These are phyloP conservation scores for Lipomyces orientalis DNA, from an alignment of 805 yeast genomes.

Conservation along the genomic window DNA sequence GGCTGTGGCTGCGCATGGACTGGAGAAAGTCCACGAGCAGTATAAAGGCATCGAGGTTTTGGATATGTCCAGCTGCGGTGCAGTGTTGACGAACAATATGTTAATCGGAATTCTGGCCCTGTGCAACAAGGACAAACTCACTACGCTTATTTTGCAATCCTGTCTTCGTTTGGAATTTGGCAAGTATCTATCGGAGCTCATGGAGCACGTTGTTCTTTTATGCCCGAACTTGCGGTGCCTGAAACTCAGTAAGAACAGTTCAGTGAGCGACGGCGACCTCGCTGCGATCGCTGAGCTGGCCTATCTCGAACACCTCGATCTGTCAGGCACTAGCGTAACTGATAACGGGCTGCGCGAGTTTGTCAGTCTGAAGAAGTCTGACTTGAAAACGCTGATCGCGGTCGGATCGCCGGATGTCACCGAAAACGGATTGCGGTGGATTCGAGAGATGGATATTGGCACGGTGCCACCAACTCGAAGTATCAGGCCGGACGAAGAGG, in stretches of 20 bases:
- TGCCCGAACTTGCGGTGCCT: slow-evolving; percentile 21
- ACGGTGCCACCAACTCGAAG: not conserved
- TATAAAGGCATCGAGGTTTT: slow-evolving; percentile 25
- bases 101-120: slow-evolving; percentile 16
- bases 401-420: slow-evolving; percentile 26
- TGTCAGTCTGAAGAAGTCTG: not conserved
- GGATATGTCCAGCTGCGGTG: slow-evolving; percentile 25
- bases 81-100: slow-evolving; percentile 23
- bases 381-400: slow-evolving; percentile 16
- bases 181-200: slow-evolving; percentile 24
- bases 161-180: slow-evolving; percentile 27
- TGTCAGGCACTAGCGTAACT: slow-evolving; percentile 27
- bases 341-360: slow-evolving; percentile 24
- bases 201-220: slow-evolving; percentile 23
- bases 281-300: slow-evolving; percentile 21
- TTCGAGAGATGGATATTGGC: slow-evolving; percentile 3
- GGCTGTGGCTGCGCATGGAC: not conserved
- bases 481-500: not conserved
- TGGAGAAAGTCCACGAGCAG: slow-evolving; percentile 17
- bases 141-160: slow-evolving; percentile 15
- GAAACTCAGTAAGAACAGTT: slow-evolving; percentile 26
- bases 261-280: slow-evolving; percentile 26
- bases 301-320: slow-evolving; percentile 17
- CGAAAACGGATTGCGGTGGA: slow-evolving; percentile 11
- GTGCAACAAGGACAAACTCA: slow-evolving; percentile 13